Base-by-base conservation (phyloP, 2,329 filamentous ascomycete genomes). In the Trichoderma koningii region DNA sequence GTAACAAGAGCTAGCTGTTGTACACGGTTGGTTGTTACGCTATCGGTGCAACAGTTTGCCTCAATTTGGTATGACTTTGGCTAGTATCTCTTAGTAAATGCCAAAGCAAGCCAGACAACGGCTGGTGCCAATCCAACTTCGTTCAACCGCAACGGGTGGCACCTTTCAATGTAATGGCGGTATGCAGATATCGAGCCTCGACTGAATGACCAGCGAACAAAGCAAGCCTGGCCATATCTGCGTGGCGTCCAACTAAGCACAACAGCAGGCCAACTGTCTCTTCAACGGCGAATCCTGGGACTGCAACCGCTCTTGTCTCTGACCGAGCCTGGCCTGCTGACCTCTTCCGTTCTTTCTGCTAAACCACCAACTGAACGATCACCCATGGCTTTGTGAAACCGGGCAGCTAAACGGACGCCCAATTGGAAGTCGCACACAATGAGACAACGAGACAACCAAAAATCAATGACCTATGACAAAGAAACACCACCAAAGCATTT, bases 241-340 rank as follows among this genome's bases (percentile, higher is more conserved):
- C 17, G 17, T 5, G 38, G 38, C 41, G 6, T 45, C 10, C n/a
- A n/a, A 23, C 10, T 21, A 48, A 38, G 0, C 38, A 61, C 47
- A 52, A 52, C 17, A 38, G 45, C 38, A 45, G 1, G 34, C 12
- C 12, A 5, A 38, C 12, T 38, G 23, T 26, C 45, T n/a, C 19
- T 15, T 47, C 10, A 14, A 38, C 5, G 1, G 34, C 34, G 34
- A 38, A 14, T 14, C 4, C 10, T 38, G 34, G 4, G n/a, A 4
- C n/a, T 2, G 10, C 26, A 51, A 30, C 19, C 26, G 34, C 5
- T 17, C 12, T 26, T 61, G 23, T 42, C 38, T 30, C 23, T 60
- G 45, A 51, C 47, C 57, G 57, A 34, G 14, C 34, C 17, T 64
- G 63, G 53, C 63, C 63, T 64, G 63, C 55, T 64, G 63, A 64